Percentiles rank a stretch among this genome's conserved stretches.
Conservation (phyloP, 352 stramenopile genomes). For the Sclerospora graminicola region DNA sequence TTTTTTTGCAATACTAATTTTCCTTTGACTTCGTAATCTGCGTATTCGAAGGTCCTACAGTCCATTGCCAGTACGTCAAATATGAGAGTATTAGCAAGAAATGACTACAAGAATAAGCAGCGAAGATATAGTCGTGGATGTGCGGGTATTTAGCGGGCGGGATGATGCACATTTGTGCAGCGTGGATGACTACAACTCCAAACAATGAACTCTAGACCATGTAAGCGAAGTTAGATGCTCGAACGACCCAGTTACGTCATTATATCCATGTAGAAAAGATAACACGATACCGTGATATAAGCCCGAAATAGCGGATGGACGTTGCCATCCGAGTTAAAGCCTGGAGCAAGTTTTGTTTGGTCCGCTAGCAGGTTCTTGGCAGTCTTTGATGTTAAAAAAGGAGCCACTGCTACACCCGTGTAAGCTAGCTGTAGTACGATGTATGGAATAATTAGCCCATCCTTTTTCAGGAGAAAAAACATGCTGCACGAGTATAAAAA, state of each 20-base stretch:
- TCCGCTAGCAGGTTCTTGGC: slow-evolving; percentile 21
- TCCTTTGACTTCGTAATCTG: slow-evolving; percentile 23
- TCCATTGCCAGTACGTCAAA: slow-evolving; percentile 83
- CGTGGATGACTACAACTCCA: slow-evolving; percentile 43
- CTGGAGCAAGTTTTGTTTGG: slow-evolving; percentile 18
- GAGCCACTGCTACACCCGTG: slow-evolving; percentile 31
- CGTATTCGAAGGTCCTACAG: slow-evolving; percentile 10
- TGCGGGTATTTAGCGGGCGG: slow-evolving; percentile 59
- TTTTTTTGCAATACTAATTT: slow-evolving; percentile 18
- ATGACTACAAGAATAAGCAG: slow-evolving; percentile 66
- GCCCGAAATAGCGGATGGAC: slow-evolving; percentile 22
- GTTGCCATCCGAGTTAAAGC: slow-evolving; percentile 25
- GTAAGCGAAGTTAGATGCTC: slow-evolving; percentile 6
- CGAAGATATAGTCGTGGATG: slow-evolving; percentile 82
- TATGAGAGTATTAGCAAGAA: slow-evolving; percentile 66
- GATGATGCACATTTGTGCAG: slow-evolving; percentile 31
- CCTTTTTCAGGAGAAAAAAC: slow-evolving; percentile 80
- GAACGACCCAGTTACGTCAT: no score
- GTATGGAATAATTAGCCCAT: slow-evolving; percentile 65
- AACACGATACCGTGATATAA: slow-evolving; percentile 40
- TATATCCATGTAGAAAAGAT: neutral
- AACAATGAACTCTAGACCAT: slow-evolving; percentile 39
- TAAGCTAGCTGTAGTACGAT: slow-evolving; percentile 47
- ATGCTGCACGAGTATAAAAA: slow-evolving; percentile 34
- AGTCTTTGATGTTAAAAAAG: slow-evolving; percentile 22